These are phyloP conservation scores for Lyophyllum decastes DNA, from an alignment of 768 basidiomycete genomes.

Conservation along the genomic window DNA sequence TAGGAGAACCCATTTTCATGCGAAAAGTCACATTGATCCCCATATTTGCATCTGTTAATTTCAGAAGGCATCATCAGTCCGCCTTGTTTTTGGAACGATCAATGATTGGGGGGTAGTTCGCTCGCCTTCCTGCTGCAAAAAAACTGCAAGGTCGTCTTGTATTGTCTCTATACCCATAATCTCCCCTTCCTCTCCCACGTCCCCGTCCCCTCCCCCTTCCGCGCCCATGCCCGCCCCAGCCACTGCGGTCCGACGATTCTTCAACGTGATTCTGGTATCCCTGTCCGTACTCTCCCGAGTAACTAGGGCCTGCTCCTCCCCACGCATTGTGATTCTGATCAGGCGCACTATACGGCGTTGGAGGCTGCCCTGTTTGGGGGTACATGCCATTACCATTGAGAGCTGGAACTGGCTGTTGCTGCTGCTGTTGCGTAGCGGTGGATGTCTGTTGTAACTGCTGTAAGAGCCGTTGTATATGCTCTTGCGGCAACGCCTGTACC, in stretches of 20 bases:
- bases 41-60: conserved; percentile 82
- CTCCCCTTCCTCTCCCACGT: conserved; percentile 46
- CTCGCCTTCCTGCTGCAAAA: conserved; percentile 92
- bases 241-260: conserved; percentile 32
- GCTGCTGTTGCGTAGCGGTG: conserved; percentile 23
- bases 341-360: conserved; percentile 9
- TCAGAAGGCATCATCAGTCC: conserved; percentile 44
- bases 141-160: conserved; percentile 91
- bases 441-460: conserved; percentile 34
- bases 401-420: background rate
- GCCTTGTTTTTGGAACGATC: conserved; percentile 33
- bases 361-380: conserved; percentile 1
- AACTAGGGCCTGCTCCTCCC: conserved; percentile 14
- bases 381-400: background rate
- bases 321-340: conserved; percentile 15
- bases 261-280: conserved; percentile 44
- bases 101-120: conserved; percentile 37
- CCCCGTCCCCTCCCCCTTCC: conserved; percentile 63
- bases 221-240: conserved; percentile 43
- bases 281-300: conserved; percentile 52
- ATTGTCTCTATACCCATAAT: conserved; percentile 72
- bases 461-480: conserved; percentile 66
- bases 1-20: conserved; percentile 50
- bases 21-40: conserved; percentile 85
- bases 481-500: conserved; percentile 49